Conservation (phyloP, 257 asterid species). For the Capsicum pubescens region DNA sequence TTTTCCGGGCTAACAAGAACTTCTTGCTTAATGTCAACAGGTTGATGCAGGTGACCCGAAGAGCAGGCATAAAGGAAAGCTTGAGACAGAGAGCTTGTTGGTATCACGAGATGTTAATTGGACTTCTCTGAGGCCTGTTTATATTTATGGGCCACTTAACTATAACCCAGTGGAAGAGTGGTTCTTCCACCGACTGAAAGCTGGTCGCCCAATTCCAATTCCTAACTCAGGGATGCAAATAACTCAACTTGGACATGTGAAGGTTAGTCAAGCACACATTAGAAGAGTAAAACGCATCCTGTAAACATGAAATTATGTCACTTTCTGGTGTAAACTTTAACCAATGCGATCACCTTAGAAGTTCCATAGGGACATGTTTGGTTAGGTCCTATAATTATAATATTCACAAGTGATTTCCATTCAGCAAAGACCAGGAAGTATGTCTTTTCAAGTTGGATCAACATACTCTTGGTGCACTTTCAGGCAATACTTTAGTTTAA, state of each 20-base stretch:
- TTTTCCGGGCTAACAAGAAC: neutral
- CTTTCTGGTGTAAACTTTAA: neutral
- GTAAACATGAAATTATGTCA: neutral
- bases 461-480: neutral
- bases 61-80: slow-evolving; percentile 99
- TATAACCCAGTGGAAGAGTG: slow-evolving; percentile 98
- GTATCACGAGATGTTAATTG: slow-evolving; percentile 74
- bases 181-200: slow-evolving; percentile 99
- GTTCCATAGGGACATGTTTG: neutral
- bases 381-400: neutral
- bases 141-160: slow-evolving; percentile 93
- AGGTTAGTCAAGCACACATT: slow-evolving; percentile 50
- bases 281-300: neutral
- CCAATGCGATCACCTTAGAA: neutral
- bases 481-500: neutral
- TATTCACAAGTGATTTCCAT: neutral
- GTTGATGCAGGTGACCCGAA: slow-evolving; percentile 93
- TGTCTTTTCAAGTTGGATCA: neutral
- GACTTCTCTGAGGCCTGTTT: slow-evolving; percentile 95
- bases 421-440: neutral
- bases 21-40: slow-evolving; percentile 43
- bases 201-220: slow-evolving; percentile 91
- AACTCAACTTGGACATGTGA: slow-evolving; percentile 97
- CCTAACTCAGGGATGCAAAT: slow-evolving; percentile 91
- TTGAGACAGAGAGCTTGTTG: slow-evolving; percentile 89